These are phyloP conservation scores for Cryptococcus jaspeensis DNA, from an alignment of 1,284 basidiomycete species.

Conservation along the genomic window DNA sequence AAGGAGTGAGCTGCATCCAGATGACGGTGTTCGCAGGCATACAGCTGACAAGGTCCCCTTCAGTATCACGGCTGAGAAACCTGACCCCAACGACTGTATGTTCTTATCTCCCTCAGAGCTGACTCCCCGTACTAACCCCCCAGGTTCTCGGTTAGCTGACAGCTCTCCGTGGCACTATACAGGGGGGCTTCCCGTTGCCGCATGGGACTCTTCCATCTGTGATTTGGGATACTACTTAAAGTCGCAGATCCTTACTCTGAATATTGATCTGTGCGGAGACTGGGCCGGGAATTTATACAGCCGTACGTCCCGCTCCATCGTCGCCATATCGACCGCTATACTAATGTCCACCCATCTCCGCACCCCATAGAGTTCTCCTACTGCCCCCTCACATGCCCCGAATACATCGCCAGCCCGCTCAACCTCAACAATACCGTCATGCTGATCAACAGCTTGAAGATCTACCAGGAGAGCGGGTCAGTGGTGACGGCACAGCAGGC, in stretches of 20 bases:
- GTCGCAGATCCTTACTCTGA: conserved; percentile 66
- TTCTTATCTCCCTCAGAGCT: too few relatives aligned
- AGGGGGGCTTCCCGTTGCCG: conserved; percentile 64
- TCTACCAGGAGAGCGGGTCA: conserved; percentile 38
- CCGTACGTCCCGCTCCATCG: conserved; percentile 21
- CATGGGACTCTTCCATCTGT: conserved; percentile 64
- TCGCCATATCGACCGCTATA: neutral
- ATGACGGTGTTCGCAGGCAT: neutral
- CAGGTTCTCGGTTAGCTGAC: neutral
- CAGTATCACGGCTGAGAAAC: conserved; percentile 58
- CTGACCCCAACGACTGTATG: conserved; percentile 62
- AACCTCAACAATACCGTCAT: conserved; percentile 48
- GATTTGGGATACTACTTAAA: conserved; percentile 66
- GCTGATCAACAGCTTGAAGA: conserved; percentile 45
- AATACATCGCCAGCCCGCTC: conserved; percentile 61
- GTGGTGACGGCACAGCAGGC: conserved; percentile 18
- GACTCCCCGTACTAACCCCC: too few relatives aligned
- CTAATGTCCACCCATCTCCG: neutral
- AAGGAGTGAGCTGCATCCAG: conserved; percentile 52
- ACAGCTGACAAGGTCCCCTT: neutral
- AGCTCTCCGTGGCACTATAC: neutral
- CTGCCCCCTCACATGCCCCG: conserved; percentile 68
- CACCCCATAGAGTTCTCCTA: conserved; percentile 55
- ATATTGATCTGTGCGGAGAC: conserved; percentile 60
- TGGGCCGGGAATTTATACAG: conserved; percentile 63